Evolutionary conservation across 495 filamentous ascomycete species (phyloP), one percentile per base, ranked within the genome.

Genomic region (Niebla homalea): DNA sequence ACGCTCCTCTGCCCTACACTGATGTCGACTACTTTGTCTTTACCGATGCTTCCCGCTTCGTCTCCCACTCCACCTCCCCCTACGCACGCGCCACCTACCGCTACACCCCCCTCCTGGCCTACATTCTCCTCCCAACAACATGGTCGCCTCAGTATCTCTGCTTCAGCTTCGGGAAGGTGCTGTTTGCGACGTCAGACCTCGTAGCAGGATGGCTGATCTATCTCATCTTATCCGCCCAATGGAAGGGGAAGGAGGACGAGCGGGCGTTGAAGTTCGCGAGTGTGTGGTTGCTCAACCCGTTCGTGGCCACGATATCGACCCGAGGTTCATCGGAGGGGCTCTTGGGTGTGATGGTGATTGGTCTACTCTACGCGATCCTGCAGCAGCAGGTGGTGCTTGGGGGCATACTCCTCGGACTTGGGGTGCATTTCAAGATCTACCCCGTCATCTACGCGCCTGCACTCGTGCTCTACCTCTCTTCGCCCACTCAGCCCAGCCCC

Each of bases 21-120:
- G 92, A 98, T 66, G 94, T 98, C 61, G 92, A 98, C 75, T 98
- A 98, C 71, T 80, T 85, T 57, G 92, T 98, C 53, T 98, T 98
- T 73, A 97, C 93, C n/a, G 89, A 95, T 63, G 92, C 92, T 10
- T 77, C 93, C 7, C 85, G 84, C 52, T 89, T 83, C 62, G 74
- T 86, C 38, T 66, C 74, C 0, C 69, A 64, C 22, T 71, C 84
- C 2, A 62, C 58, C 3, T 85, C 85, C 2, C 92, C 92, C 0
- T 98, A 98, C 64, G 68, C 73, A 20, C 77, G 92, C 29, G 92
- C 92, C 59, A 98, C 92, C 0, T 98, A 98, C 67, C 85, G 92
- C 49, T 98, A 98, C 69, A 97, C 92, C 26, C 92, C 92, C 0
- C 68, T 98, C 0, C 69, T 98, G 2, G 88, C 92, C 18, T 97